phyloP scores from a whole-genome alignment of 2,329 filamentous ascomycete species.

The Penicillium sp. region DNA sequence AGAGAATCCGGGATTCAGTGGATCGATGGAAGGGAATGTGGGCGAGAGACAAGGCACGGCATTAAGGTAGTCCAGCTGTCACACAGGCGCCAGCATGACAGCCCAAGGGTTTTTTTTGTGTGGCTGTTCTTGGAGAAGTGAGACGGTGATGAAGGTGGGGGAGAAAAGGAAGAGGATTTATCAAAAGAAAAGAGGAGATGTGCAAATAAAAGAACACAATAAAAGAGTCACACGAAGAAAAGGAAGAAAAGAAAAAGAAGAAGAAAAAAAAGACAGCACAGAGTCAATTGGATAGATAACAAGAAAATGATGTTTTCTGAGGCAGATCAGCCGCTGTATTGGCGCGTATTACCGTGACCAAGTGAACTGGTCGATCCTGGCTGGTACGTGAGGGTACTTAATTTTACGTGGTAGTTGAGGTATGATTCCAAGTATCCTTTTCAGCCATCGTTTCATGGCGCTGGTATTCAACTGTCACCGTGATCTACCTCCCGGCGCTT shows the following conservation, averaged over 20 bases:
- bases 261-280: conserved; percentile 11
- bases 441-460: conserved; percentile 4
- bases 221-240: conserved; percentile 7
- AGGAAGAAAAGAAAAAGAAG: conserved; percentile 7
- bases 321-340: conserved; percentile 24
- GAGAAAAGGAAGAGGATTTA: conserved; percentile 7
- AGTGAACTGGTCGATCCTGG: conserved; percentile 15
- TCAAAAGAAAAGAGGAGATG: conserved; percentile 6
- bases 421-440: conserved; percentile 8
- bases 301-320: conserved; percentile 17
- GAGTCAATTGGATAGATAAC: conserved; percentile 10
- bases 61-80: conserved; percentile 39
- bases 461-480: conserved; percentile 15
- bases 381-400: background rate
- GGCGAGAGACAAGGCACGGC: conserved; percentile 38
- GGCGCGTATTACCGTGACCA: conserved; percentile 10
- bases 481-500: conserved; percentile 23
- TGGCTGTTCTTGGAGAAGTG: background rate
- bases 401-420: background rate
- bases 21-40: conserved; percentile 37
- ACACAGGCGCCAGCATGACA: conserved; percentile 41
- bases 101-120: conserved; percentile 15
- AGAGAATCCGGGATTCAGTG: conserved; percentile 33
- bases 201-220: conserved; percentile 2
- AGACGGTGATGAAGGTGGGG: conserved; percentile 1